phyloP scores from a whole-genome alignment of 441 rosid species.

The Raphanus hybrid region DNA sequence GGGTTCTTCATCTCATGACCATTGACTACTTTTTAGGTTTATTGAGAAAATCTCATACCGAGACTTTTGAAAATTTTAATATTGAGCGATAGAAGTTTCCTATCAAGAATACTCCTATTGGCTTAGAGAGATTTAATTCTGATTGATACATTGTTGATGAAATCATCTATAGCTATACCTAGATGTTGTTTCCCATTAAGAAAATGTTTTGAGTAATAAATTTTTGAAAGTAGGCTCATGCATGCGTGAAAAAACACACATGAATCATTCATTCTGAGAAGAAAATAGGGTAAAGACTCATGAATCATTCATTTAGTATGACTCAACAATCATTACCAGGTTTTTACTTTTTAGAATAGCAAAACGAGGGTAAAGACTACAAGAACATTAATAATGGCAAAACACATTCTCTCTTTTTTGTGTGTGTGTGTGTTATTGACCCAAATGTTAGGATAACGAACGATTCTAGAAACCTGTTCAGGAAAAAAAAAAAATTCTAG shows the following conservation, averaged over 20 bases:
- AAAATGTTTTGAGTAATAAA: not conserved
- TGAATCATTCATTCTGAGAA: not conserved
- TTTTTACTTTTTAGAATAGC: not conserved
- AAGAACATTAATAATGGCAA: not conserved
- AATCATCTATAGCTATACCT: not conserved
- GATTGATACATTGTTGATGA: not conserved
- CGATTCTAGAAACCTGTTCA: not conserved
- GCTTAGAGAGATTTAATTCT: not conserved
- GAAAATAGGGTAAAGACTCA: not conserved
- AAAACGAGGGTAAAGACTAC: not conserved
- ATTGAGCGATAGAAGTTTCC: not conserved
- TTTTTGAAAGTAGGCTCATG: not conserved
- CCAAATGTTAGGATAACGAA: not conserved
- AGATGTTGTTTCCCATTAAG: not conserved
- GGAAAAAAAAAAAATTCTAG: too few relatives aligned
- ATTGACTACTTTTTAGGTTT: constrained; percentile 33
- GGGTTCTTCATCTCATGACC: constrained; percentile 34
- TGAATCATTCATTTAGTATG: not conserved
- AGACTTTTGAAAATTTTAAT: not conserved
- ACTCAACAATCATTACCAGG: constrained; percentile 5
- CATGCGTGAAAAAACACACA: not conserved
- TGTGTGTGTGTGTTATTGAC: not conserved
- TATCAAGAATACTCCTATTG: not conserved
- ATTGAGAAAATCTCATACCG: constrained; percentile 3
- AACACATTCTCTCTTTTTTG: not conserved